These are phyloP conservation scores for Loxodes magnus DNA, from an alignment of 73 alveolate species.

Conservation along the genomic window DNA sequence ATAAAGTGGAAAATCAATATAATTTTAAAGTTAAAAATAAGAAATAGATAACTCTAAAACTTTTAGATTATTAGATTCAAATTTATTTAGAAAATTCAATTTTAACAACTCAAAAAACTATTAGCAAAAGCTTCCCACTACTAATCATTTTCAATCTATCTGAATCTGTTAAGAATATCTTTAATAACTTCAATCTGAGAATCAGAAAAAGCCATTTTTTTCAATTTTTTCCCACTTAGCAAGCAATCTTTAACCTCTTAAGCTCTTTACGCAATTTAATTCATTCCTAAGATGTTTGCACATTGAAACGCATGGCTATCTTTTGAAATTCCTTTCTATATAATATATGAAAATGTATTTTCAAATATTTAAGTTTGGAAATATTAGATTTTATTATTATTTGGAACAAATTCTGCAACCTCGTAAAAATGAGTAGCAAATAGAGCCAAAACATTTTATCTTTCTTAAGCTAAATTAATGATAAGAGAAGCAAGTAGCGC, in stretches of 20 bases:
- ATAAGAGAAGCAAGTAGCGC: constrained; percentile 31
- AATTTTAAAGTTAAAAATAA: too few relatives aligned
- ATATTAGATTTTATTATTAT: not conserved
- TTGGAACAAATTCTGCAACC: constrained; percentile 5
- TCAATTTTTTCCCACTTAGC: not conserved
- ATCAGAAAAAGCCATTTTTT: not conserved
- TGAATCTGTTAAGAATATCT: too few relatives aligned
- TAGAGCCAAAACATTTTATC: constrained; percentile 20
- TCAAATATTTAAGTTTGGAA: constrained; percentile 1
- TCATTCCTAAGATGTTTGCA: constrained; percentile 6
- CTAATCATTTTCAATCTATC: too few relatives aligned
- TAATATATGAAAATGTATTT: not conserved
- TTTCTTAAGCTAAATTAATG: constrained; percentile 22
- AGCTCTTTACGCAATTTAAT: not conserved
- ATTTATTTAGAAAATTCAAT: too few relatives aligned
- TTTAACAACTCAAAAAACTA: too few relatives aligned
- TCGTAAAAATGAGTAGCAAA: constrained; percentile 57
- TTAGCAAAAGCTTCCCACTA: too few relatives aligned
- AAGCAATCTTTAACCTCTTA: not conserved
- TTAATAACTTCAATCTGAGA: too few relatives aligned
- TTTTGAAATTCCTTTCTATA: not conserved
- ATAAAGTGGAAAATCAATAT: too few relatives aligned
- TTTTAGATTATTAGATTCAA: too few relatives aligned
- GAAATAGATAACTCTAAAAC: too few relatives aligned
- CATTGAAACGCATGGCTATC: constrained; percentile 8